Base-by-base conservation (phyloP, 805 yeast genomes). In the Wickerhamiella allomyrinae region DNA sequence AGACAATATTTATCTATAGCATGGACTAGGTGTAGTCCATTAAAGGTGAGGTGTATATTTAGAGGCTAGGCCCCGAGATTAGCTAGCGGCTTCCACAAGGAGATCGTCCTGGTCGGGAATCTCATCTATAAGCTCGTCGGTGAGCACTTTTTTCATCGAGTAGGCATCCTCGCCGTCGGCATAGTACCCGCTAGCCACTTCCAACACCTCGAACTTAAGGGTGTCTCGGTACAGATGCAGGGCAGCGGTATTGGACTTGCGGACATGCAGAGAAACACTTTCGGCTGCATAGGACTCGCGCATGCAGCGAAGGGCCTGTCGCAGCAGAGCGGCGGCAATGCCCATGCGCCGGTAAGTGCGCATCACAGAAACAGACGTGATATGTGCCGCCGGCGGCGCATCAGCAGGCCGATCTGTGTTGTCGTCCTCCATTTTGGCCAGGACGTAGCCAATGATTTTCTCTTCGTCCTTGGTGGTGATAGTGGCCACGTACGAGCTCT, bases 101-200 rank as follows among this genome's bases (percentile, higher is more conserved):
- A 41, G 15, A 20, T 41, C 39, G 15, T 34, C 37, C 10, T 13
- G 13, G 39, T 35, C 45, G 29, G 19, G 37, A 31, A 50, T 41
- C 4, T 23, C 29, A 20, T 49, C 42, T 39, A 52, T 39, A 37
- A 52, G 56, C 20, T 48, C 53, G 35, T 51, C 57, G 17, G 65
- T 66, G 49, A 85, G 67, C 2, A 66, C 69, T 57, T 82, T 82
- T 57, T 76, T 77, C 98, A 91, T 91, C 33, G 91, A 80, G 60
- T 87, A 89, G 13, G 98, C 98, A 62, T 91, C 96, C 62, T 91
- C 98, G 24, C 94, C 94, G 61, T 91, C 96, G 41, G 87, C 95
- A 55, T 91, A 91, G 60, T 91, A 91, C n/a, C 80, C 72, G 49
- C 74, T 79, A 54, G 86, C 95, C 45, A 91, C 76, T 34, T 78